Evolutionary conservation across 208 protist species (phyloP), one percentile per base, ranked within the genome.

Genomic region (Crithidia acanthocephali): DNA sequence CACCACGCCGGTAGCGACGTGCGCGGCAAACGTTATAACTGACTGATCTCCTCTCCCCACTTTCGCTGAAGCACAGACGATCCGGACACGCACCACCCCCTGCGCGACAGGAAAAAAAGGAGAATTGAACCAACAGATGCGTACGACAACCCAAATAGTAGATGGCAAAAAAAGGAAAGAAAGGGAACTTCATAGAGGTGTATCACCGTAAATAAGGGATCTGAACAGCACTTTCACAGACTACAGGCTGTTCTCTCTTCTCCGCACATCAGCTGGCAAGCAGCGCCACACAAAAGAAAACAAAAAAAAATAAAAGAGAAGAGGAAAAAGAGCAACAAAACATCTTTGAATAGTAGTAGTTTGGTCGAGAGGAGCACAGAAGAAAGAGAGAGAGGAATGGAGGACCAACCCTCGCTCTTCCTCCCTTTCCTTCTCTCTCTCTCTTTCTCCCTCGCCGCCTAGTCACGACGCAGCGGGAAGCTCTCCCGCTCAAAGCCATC

Each of bases 401-500:
- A 50, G 11, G 4, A 50, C 44, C 23, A 53, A 22, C 2, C 45
- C 0, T 30, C 4, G 18, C 18, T 0, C 23, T 66, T 59, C 63
- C 6, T 37, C 56, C 42, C 44, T 63, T 32, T 30, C 27, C 18
- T 30, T 64, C n/a, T 22, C 11, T 10, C 15, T 48, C 23, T 48
- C 3, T 11, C 23, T 53, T 32, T 20, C 28, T 22, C 40, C 74
- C 25, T 33, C 30, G 3, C 44, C 5, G 4, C 25, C 20, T 80
- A 95, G 56, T 92, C 86, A 63, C 84, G 80, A 53, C 91, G 91
- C 22, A 97, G 90, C 44, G 79, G 73, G 59, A 96, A 95, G 20
- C 76, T 68, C 66, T 97, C 92, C 27, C 37, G 90, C 10, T 76
- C 47, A 4, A 94, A 76, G 45, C 89, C 85, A 9, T 93, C 87